phyloP scores from a whole-genome alignment of 257 asterid genomes.

The Ehretia macrophylla region DNA sequence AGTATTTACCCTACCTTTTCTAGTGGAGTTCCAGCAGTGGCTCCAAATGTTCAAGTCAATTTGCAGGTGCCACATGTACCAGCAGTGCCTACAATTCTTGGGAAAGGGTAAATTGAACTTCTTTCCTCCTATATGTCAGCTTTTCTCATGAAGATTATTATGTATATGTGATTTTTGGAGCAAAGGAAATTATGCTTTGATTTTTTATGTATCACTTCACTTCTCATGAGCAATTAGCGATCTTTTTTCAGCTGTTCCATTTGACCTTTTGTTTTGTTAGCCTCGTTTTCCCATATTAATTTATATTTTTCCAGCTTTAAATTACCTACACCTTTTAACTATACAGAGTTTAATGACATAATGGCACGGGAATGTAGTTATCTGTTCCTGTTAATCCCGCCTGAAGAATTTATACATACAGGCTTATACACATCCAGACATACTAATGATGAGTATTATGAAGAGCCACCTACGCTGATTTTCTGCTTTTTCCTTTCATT shows the following conservation, averaged over 20 bases:
- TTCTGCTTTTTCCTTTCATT: neutral
- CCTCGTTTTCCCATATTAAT: neutral
- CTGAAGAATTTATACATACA: too few relatives aligned
- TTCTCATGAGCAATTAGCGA: neutral
- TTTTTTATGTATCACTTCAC: neutral
- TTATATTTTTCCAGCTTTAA: constrained; percentile 3
- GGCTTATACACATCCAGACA: too few relatives aligned
- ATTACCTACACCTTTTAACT: neutral
- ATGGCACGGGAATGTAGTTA: too few relatives aligned
- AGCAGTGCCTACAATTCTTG: constrained; percentile 48
- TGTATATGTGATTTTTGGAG: neutral
- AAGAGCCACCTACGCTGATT: neutral
- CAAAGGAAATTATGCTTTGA: neutral
- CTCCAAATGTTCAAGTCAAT: constrained; percentile 51
- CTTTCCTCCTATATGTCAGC: neutral
- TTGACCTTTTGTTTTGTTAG: neutral
- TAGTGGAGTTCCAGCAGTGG: constrained; percentile 33
- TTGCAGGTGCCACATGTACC: constrained; percentile 38
- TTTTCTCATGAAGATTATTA: neutral
- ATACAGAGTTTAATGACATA: too few relatives aligned
- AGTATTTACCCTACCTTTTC: constrained; percentile 36
- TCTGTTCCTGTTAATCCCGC: too few relatives aligned
- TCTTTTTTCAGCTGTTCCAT: neutral
- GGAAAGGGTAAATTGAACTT: constrained; percentile 60
- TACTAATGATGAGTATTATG: too few relatives aligned